Conservation (phyloP, 2,329 filamentous ascomycete genomes). For the Fusarium xyrophilum region DNA sequence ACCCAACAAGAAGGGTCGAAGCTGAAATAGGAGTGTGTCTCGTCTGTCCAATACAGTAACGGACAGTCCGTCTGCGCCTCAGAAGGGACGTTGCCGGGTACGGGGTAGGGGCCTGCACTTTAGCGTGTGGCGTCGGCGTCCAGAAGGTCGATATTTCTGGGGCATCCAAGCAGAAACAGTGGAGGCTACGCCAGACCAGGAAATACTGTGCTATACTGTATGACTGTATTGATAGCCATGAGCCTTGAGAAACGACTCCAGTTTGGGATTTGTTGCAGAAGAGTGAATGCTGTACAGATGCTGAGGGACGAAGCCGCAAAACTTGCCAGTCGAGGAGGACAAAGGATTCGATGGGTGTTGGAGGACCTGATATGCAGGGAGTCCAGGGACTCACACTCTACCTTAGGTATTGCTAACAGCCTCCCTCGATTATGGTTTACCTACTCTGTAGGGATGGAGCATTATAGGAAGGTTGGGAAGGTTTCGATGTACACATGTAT, state of each 20-base stretch:
- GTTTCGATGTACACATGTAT: not conserved
- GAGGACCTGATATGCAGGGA: slow-evolving; percentile 16
- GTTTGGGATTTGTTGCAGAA: not conserved
- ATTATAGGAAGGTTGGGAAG: not conserved
- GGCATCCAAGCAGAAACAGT: slow-evolving; percentile 28
- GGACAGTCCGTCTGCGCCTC: slow-evolving; percentile 35
- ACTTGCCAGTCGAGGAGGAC: not conserved
- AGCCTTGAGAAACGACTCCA: not conserved
- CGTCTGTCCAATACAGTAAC: slow-evolving; percentile 10
- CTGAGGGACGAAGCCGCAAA: not conserved
- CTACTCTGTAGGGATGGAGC: not conserved
- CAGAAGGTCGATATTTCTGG: slow-evolving; percentile 35
- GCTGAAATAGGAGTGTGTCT: slow-evolving; percentile 39
- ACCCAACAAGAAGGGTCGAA: slow-evolving; percentile 31
- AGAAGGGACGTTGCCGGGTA: slow-evolving; percentile 34
- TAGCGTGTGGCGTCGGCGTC: slow-evolving; percentile 34
- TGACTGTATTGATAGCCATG: not conserved
- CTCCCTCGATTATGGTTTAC: not conserved
- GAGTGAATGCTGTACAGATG: not conserved
- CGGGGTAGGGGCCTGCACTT: slow-evolving; percentile 22
- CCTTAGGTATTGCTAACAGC: not conserved
- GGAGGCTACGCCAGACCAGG: slow-evolving; percentile 6
- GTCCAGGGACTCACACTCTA: slow-evolving; percentile 14
- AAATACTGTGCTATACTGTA: slow-evolving; percentile 8
- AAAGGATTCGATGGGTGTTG: not conserved